A percentile compares a stretch with the other conserved stretches of the same genome.
These are phyloP conservation scores for Apiospora pterosperma DNA, from an alignment of 2,329 filamentous ascomycete genomes.

Conservation along the genomic window DNA sequence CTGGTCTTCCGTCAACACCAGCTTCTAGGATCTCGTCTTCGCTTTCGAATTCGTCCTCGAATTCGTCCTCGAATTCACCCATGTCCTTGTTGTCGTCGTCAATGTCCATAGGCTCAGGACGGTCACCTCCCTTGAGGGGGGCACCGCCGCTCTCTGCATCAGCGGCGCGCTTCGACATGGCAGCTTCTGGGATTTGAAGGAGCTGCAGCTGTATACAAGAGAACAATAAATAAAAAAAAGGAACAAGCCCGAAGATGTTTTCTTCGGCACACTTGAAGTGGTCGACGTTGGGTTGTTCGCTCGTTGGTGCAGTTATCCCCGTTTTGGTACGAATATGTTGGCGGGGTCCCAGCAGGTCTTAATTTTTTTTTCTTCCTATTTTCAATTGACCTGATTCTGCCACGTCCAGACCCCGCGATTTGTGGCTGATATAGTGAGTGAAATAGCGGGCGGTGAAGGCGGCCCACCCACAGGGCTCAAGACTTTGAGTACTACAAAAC, in stretches of 20 bases:
- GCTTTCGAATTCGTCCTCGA: conserved; percentile 86
- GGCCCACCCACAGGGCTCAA: neutral
- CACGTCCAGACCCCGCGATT: conserved; percentile 18
- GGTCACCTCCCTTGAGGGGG: conserved; percentile 55
- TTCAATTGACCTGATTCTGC: conserved; percentile 17
- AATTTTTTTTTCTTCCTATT: neutral
- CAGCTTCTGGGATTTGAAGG: conserved; percentile 1
- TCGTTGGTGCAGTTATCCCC: no score
- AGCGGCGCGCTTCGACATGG: conserved; percentile 60
- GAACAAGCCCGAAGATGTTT: neutral
- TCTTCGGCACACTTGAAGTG: neutral
- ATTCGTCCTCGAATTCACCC: conserved; percentile 93
- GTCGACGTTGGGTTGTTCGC: neutral
- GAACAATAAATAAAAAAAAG: no score
- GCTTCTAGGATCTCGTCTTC: conserved; percentile 91
- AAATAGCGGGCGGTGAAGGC: conserved; percentile 4
- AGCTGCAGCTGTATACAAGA: no score
- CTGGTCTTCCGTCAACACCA: conserved; percentile 86
- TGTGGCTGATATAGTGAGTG: conserved; percentile 3
- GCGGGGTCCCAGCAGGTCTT: neutral
- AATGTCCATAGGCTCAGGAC: conserved; percentile 64
- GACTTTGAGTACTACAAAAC: no score
- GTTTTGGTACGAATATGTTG: neutral
- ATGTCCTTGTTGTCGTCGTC: conserved; percentile 57
- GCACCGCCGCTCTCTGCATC: conserved; percentile 26